phyloP scores from a whole-genome alignment of 768 basidiomycete species.

The Kwoniella europaea region DNA sequence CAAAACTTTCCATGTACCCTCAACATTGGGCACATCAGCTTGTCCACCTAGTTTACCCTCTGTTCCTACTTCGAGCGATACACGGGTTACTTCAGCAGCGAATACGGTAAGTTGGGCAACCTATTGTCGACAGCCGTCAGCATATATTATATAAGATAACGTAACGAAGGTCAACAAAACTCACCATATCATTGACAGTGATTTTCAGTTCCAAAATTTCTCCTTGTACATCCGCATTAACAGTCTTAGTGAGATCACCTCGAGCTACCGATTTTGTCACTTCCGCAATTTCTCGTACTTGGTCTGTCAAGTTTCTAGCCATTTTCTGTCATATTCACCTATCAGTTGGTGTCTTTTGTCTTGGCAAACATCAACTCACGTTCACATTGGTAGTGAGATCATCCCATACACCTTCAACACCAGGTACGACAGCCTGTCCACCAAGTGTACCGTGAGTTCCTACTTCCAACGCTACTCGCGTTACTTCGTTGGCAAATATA shows the following conservation, averaged over 20 bases:
- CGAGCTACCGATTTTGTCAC: conserved; percentile 59
- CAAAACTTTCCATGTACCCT: conserved; percentile 74
- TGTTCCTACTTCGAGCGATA: conserved; percentile 85
- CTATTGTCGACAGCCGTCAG: conserved; percentile 13
- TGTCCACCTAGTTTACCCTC: conserved; percentile 89
- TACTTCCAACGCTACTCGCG: conserved; percentile 59
- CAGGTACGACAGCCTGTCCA: conserved; percentile 58
- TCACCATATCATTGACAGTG: conserved; percentile 59
- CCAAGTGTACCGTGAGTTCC: conserved; percentile 58
- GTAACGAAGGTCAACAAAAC: not conserved
- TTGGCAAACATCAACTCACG: conserved; percentile 35
- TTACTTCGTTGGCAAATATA: conserved; percentile 56
- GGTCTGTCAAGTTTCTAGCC: conserved; percentile 59
- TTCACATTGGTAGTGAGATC: conserved; percentile 58
- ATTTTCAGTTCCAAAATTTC: conserved; percentile 59
- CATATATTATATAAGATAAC: not conserved
- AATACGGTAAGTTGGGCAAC: conserved; percentile 59
- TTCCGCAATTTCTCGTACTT: conserved; percentile 60
- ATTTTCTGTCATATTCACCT: conserved; percentile 49
- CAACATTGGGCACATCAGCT: conserved; percentile 83
- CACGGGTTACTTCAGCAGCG: conserved; percentile 63
- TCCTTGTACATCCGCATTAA: conserved; percentile 58
- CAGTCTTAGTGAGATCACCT: conserved; percentile 57
- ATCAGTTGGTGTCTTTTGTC: not conserved
- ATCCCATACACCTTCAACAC: conserved; percentile 58